phyloP scores from a whole-genome alignment of 176 grass and related monocot species.

The Ampelocalamus luodianensis region DNA sequence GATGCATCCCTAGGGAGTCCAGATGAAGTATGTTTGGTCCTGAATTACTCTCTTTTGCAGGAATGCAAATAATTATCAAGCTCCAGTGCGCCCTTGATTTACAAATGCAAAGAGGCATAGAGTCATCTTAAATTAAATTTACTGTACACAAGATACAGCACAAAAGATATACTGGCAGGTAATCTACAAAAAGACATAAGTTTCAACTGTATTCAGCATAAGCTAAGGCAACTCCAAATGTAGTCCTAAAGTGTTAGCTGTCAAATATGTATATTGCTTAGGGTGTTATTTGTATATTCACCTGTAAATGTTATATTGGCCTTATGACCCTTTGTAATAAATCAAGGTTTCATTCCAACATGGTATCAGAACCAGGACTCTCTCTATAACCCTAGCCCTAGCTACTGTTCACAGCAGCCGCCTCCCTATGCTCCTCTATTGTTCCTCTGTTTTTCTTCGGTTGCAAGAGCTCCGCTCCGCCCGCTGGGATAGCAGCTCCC shows the following conservation, averaged over 20 bases:
- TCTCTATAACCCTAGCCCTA: too few species aligned
- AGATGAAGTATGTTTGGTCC: slow-evolving; percentile 87
- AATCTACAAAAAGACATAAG: not conserved
- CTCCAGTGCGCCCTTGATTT: slow-evolving; percentile 91
- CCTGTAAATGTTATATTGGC: too few species aligned
- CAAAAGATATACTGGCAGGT: not conserved
- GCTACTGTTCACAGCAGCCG: too few species aligned
- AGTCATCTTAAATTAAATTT: not conserved
- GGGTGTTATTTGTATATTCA: too few species aligned
- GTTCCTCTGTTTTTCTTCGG: too few species aligned
- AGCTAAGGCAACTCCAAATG: not conserved
- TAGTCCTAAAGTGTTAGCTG: not conserved
- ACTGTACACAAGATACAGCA: not conserved
- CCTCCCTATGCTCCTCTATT: too few species aligned
- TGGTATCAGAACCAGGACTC: too few species aligned
- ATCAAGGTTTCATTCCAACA: too few species aligned
- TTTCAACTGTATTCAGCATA: not conserved
- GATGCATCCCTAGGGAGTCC: slow-evolving; percentile 78
- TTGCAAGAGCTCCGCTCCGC: too few species aligned
- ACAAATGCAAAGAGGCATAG: slow-evolving; percentile 34
- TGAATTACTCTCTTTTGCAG: slow-evolving; percentile 69
- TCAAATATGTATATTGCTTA: too few species aligned
- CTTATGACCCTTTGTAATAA: too few species aligned
- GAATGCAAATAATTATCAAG: slow-evolving; percentile 86
- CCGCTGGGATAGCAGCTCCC: too few species aligned